These are phyloP conservation scores for Fraxinus nigra DNA, from an alignment of 305 asterid genomes.

Conservation along the genomic window DNA sequence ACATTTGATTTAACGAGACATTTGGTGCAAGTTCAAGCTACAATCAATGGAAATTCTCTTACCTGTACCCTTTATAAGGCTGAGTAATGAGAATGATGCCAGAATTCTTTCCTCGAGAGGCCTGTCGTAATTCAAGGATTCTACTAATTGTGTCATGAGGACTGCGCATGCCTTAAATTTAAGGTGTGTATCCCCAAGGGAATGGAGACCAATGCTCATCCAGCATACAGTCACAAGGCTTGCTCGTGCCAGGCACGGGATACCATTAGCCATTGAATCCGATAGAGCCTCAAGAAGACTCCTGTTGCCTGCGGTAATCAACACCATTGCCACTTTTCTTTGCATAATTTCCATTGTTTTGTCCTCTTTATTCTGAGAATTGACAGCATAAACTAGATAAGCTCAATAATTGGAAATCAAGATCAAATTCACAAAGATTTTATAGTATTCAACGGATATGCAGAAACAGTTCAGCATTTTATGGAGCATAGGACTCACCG, in stretches of 20 bases:
- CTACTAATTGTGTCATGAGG: slow-evolving; percentile 46
- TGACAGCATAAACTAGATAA: neutral
- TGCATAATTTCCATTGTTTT: slow-evolving; percentile 49
- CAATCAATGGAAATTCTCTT: neutral
- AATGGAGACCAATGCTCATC: slow-evolving; percentile 50
- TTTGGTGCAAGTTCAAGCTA: neutral
- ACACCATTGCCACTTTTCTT: slow-evolving; percentile 44
- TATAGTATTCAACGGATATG: neutral
- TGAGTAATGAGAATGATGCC: slow-evolving; percentile 57
- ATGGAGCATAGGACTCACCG: slow-evolving; percentile 32
- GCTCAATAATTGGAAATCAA: neutral
- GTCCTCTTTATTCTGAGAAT: slow-evolving; percentile 51
- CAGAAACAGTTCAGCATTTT: neutral
- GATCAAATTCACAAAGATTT: neutral
- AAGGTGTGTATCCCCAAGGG: slow-evolving; percentile 38
- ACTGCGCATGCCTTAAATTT: slow-evolving; percentile 44
- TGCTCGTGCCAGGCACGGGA: slow-evolving; percentile 71
- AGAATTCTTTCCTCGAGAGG: slow-evolving; percentile 63
- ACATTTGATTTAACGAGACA: neutral
- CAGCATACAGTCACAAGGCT: slow-evolving; percentile 69
- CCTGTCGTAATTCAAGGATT: slow-evolving; percentile 35
- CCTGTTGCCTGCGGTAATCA: slow-evolving; percentile 44
- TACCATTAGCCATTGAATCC: slow-evolving; percentile 55
- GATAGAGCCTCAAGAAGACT: slow-evolving; percentile 55
- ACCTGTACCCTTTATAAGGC: slow-evolving; percentile 64